A percentile compares a stretch with the other conserved stretches of the same genome.
Evolutionary conservation across 1,139 yeast genomes (phyloP).

Genomic region (Suhomyces ambrosiae): DNA sequence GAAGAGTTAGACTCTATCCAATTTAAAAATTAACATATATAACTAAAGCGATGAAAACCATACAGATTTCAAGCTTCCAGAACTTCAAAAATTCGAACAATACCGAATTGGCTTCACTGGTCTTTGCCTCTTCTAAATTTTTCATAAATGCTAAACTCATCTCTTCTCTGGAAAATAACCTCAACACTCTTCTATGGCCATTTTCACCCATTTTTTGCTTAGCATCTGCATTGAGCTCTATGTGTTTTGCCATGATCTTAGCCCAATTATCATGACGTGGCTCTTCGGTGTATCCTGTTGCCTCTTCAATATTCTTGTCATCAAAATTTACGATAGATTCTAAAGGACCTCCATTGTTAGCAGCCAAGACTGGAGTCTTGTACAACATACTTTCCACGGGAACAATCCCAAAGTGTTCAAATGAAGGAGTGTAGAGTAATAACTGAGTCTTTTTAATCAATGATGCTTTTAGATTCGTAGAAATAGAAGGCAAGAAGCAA

Average conservation of each 20-base stretch:
- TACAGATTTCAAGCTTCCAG: conserved; percentile 19
- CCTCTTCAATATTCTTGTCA: conserved; percentile 38
- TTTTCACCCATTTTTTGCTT: conserved; percentile 43
- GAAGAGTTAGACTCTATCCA: neutral
- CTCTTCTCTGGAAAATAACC: conserved; percentile 58
- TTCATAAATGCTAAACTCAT: conserved; percentile 57
- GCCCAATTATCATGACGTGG: conserved; percentile 67
- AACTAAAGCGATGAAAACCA: conserved; percentile 13
- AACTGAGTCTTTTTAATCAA: conserved; percentile 60
- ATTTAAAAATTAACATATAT: conserved; percentile 9
- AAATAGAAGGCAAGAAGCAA: conserved; percentile 78
- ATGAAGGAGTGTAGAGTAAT: conserved; percentile 83
- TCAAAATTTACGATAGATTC: conserved; percentile 67
- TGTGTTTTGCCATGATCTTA: conserved; percentile 49
- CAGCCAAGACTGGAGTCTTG: conserved; percentile 83
- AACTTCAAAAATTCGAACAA: conserved; percentile 14
- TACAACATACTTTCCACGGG: conserved; percentile 93
- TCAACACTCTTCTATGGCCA: conserved; percentile 55
- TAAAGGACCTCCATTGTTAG: conserved; percentile 88
- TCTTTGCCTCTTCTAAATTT: conserved; percentile 21
- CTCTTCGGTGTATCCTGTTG: conserved; percentile 78
- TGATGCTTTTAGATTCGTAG: conserved; percentile 64
- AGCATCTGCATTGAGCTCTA: conserved; percentile 30
- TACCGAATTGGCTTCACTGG: conserved; percentile 5
- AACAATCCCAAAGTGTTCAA: conserved; percentile 96